These are phyloP conservation scores for Alternaria longipes DNA, from an alignment of 2,329 filamentous ascomycete species.

Conservation along the genomic window DNA sequence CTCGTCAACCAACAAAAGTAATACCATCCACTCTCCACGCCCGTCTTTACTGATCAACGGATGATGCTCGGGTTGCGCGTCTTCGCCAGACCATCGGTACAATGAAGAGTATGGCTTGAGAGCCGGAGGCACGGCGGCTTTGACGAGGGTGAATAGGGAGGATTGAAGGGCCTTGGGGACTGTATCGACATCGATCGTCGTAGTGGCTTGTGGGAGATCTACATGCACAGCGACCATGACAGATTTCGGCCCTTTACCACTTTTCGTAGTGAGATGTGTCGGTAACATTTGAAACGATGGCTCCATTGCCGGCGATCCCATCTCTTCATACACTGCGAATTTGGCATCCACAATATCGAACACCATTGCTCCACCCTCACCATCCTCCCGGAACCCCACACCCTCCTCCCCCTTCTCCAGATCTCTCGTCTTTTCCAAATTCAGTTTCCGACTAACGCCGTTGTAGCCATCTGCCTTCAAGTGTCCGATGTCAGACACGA, in stretches of 20 bases:
- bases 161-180: background rate
- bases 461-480: conserved; percentile 5
- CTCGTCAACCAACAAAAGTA: conserved; percentile 13
- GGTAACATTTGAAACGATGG: background rate
- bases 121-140: background rate
- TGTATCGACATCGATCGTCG: background rate
- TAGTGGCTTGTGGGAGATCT: background rate
- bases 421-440: background rate
- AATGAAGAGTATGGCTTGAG: conserved; percentile 9
- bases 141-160: background rate
- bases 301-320: background rate
- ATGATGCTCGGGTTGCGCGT: conserved; percentile 28
- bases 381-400: background rate
- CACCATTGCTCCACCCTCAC: background rate
- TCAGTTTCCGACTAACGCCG: conserved; percentile 4
- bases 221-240: conserved; percentile 1
- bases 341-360: conserved; percentile 6
- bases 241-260: background rate
- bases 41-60: conserved; percentile 18
- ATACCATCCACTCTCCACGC: conserved; percentile 22
- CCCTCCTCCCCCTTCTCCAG: background rate
- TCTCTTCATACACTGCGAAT: conserved; percentile 9
- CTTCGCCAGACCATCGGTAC: conserved; percentile 18
- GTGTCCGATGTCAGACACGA: background rate
- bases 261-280: background rate